Evolutionary conservation across 768 basidiomycete species (phyloP), one percentile per base, ranked within the genome.

Genomic region (Boletus sensibilis): DNA sequence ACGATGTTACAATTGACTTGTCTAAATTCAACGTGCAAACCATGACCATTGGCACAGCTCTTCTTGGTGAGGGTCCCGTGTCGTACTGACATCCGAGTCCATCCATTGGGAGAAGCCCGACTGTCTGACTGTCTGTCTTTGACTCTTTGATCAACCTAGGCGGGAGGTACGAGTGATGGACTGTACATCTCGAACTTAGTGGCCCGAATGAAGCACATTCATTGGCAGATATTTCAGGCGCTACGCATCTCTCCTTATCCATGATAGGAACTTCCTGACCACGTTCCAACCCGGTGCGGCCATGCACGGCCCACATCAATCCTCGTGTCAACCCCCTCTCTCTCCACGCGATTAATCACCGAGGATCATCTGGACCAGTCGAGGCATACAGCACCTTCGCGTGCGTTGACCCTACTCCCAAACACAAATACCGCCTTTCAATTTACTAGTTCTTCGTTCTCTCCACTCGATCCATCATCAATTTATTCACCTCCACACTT

Each of bases 331-430:
- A 58, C 53, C 47, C 49, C 27, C 39, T 21, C 39, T 53, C 35
- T 8, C 45, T 33, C 45, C 53, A 42, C 54, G 54, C 60, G 49
- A 50, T 50, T 66, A 65, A 66, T 67, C 38, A 60, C 64, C 64
- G 64, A 64, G 51, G 58, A 60, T 49, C 54, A 39, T 53, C 46
- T 56, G 50, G 57, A 52, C 50, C 40, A 53, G 60, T 65, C 54
- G 53, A 55, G 56, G 53, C 53, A 25, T 27, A 20, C 56, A 44
- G 38, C 56, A 48, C 44, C 43, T 20, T 38, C 20, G 23, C 52
- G 40, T 35, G 44, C 27, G 7, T 18, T 31, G 25, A 47, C 52
- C 52, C 35, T 40, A 16, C 23, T 50, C 31, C 39, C 58, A 31
- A 50, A 51, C 64, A 57, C 58, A 65, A 67, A 64, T 55, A 64